Percentiles rank a stretch among this genome's conserved stretches.
These are phyloP conservation scores for Candida insectorum DNA, from an alignment of 805 yeast species.

Conservation along the genomic window DNA sequence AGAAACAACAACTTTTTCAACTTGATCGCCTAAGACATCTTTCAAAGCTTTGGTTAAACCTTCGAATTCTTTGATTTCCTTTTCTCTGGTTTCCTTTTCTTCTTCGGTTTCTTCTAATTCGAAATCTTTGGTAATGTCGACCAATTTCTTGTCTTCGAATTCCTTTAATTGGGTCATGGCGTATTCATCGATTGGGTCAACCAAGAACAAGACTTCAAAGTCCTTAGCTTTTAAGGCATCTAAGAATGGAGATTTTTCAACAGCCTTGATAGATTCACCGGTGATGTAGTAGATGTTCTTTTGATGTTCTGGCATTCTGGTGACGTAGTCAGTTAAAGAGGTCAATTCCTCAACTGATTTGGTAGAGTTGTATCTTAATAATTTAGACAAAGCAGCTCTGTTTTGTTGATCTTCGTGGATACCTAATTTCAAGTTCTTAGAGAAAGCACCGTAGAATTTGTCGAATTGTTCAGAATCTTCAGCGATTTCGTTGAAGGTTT, in stretches of 20 bases:
- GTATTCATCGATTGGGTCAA: constrained; percentile 99
- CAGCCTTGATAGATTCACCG: constrained; percentile 97
- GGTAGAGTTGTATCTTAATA: constrained; percentile 95
- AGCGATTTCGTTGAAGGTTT: constrained; percentile 98
- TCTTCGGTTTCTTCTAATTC: constrained; percentile 98
- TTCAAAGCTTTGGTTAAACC: constrained; percentile 92
- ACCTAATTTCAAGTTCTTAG: constrained; percentile 98
- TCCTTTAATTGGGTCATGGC: constrained; percentile 99
- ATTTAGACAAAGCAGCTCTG: constrained; percentile 93
- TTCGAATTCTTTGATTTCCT: constrained; percentile 88
- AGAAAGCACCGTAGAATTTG: constrained; percentile 96
- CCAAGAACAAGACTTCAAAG: constrained; percentile 96
- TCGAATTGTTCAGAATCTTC: constrained; percentile 98
- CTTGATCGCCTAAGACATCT: constrained; percentile 97
- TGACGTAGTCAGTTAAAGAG: constrained; percentile 93
- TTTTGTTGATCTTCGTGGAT: constrained; percentile 98
- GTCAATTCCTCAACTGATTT: constrained; percentile 92
- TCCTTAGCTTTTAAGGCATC: constrained; percentile 98
- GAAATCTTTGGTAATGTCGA: constrained; percentile 98
- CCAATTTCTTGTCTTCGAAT: constrained; percentile 98
- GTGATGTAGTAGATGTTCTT: constrained; percentile 99
- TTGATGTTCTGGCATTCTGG: constrained; percentile 99
- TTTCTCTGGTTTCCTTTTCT: constrained; percentile 93
- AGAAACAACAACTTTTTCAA: constrained; percentile 98
- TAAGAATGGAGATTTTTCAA: constrained; percentile 98